Base-by-base conservation (phyloP, 1,139 yeast genomes). In the Hansenula lynferdii region DNA sequence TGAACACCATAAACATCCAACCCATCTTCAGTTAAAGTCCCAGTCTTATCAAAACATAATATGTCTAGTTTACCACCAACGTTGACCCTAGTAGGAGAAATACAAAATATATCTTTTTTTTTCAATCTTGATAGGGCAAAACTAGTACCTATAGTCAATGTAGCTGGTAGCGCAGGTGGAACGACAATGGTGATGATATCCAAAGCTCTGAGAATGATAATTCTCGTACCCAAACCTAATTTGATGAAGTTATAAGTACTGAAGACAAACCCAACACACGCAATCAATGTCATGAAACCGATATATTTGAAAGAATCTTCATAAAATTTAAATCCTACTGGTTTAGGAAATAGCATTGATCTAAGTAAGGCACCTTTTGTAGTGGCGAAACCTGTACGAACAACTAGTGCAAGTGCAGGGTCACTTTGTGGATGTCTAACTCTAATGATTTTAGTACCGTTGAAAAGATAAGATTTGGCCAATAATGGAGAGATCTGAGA, bases 81-180 rank as follows among this genome's bases (percentile, higher is more conserved):
- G 57, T 94, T 94, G 32, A 94, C 95, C 44, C 96, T 72, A 1
- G 92, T 85, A 2, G 98, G 98, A 1, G 97, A 79, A 42, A 89
- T 92, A 60, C 98, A 94, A 53, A 80, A 92, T 6, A 94, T 83
- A 34, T 76, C 68, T 45, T 72, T 72, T 42, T 72, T 66, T 45
- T 86, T 79, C 46, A 94, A 67, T 45, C 98, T 70, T 25, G 78
- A 71, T 28, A 94, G 65, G 0, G 98, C 95, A 65, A 94, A 89
- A 45, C 92, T 87, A 0, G 97, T 89, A 24, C 98, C 98, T 45
- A 94, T 92, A 0, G 98, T 89, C 44, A 92, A 67, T 0, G 98
- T 94, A 0, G 98, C 98, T 0, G 99, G 99, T 37, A 92, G 70
- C 0, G 98, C 98, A 1, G 99, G 99, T 2, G 99, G 99, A 2